A percentile compares a stretch with the other conserved stretches of the same genome.
Evolutionary conservation across 2,329 filamentous ascomycete species (phyloP).

Genomic region (Pyricularia sp.): DNA sequence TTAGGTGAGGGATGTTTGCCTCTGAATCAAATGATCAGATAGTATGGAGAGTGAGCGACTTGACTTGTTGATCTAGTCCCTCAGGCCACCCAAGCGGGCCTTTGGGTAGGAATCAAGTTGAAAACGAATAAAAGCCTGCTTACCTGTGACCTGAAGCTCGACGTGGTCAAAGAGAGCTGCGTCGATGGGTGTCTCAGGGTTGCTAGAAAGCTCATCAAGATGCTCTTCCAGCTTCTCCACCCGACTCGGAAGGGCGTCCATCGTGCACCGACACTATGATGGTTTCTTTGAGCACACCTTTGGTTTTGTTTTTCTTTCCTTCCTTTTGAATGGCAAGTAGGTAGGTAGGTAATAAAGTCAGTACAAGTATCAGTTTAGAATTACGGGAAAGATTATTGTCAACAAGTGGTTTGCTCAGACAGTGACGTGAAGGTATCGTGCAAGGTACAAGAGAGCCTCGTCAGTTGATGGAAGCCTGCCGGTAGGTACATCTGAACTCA

Average conservation of each 20-base stretch:
- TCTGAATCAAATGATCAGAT: constrained; percentile 20
- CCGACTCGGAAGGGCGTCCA: constrained; percentile 30
- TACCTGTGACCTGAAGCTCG: constrained; percentile 38
- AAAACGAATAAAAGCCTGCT: neutral
- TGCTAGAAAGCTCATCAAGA: constrained; percentile 33
- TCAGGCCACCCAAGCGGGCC: neutral
- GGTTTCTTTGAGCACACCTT: too few species aligned
- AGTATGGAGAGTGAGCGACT: neutral
- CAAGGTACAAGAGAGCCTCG: neutral
- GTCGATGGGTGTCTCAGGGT: constrained; percentile 28
- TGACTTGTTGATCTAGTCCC: neutral
- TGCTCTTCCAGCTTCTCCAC: constrained; percentile 42
- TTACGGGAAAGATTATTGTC: neutral
- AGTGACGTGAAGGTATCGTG: neutral
- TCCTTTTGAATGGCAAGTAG: neutral
- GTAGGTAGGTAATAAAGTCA: neutral
- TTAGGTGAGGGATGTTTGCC: constrained; percentile 36
- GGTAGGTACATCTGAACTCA: neutral
- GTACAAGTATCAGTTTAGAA: neutral
- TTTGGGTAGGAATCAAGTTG: neutral
- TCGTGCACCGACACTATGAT: constrained; percentile 10
- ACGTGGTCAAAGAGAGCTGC: constrained; percentile 44
- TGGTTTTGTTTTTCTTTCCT: neutral
- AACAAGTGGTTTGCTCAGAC: neutral
- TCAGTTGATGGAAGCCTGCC: neutral